A percentile compares a stretch with the other conserved stretches of the same genome.
phyloP scores from a whole-genome alignment of 1,139 yeast species.

The Pichia inconspicua region DNA sequence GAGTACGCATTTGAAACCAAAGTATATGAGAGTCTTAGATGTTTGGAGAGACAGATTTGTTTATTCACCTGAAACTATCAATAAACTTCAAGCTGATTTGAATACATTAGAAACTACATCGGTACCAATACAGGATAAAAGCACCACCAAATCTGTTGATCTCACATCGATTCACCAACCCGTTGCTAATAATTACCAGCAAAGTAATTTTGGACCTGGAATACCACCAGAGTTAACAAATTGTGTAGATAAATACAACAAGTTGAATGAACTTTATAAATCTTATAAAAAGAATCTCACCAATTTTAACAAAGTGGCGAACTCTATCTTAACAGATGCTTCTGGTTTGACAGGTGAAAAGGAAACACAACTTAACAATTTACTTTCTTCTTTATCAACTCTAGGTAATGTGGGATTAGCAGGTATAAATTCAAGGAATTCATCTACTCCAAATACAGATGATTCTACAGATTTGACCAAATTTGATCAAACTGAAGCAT shows the following conservation, averaged over 20 bases:
- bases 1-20: conserved; percentile 28
- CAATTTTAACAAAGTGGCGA: conserved; percentile 7
- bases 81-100: conserved; percentile 14
- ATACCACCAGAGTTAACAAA: conserved; percentile 7
- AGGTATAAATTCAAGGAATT: background rate
- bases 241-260: conserved; percentile 3
- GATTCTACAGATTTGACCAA: conserved; percentile 1
- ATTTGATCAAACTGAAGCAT: conserved; percentile 2
- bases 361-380: conserved; percentile 5
- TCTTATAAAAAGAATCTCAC: conserved; percentile 4
- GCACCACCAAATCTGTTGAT: background rate
- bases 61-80: conserved; percentile 29
- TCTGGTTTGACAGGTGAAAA: background rate
- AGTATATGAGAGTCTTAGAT: conserved; percentile 53
- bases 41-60: conserved; percentile 72
- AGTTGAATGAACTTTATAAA: conserved; percentile 5
- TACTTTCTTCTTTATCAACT: conserved; percentile 9
- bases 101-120: background rate
- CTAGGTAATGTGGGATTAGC: background rate
- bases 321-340: conserved; percentile 1
- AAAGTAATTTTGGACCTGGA: background rate
- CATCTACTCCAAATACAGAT: background rate
- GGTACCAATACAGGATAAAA: background rate
- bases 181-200: background rate
- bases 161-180: background rate